These are phyloP conservation scores for Linnemannia schmuckeri DNA, from an alignment of 192 early-diverging fungal genomes.

Conservation along the genomic window DNA sequence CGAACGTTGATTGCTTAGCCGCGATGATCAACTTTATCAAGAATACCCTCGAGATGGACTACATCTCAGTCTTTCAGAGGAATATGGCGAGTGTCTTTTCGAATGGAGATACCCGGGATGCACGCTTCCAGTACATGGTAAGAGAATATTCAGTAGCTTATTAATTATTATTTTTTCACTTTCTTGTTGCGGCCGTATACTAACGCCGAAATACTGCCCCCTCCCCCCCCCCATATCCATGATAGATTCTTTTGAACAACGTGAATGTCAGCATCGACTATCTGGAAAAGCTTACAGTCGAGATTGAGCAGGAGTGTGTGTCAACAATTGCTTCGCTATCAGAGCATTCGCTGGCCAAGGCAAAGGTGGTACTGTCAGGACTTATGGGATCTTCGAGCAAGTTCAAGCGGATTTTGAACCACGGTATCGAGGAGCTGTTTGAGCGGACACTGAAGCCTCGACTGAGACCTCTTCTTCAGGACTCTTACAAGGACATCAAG, in stretches of 20 bases:
- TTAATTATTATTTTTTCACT: not conserved
- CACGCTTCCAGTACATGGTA: constrained; percentile 77
- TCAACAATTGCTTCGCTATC: constrained; percentile 60
- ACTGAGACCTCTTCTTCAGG: constrained; percentile 82
- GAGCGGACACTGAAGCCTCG: constrained; percentile 83
- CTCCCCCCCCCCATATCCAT: not conserved
- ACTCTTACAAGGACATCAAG: constrained; percentile 86
- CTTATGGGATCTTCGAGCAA: constrained; percentile 71
- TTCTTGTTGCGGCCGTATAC: not conserved
- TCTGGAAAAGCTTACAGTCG: constrained; percentile 76
- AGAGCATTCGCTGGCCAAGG: constrained; percentile 67
- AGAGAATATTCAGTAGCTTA: not conserved
- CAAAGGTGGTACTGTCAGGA: constrained; percentile 68
- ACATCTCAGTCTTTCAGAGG: constrained; percentile 73
- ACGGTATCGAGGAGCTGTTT: constrained; percentile 85
- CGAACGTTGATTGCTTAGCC: constrained; percentile 75
- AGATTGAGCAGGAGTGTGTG: constrained; percentile 71
- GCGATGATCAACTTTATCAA: constrained; percentile 78
- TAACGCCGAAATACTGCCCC: not conserved
- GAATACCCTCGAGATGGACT: constrained; percentile 77
- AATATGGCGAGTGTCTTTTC: constrained; percentile 67
- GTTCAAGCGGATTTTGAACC: constrained; percentile 74
- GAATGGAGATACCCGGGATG: constrained; percentile 66
- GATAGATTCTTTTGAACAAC: constrained; percentile 85
- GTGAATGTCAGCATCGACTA: constrained; percentile 88